phyloP scores from a whole-genome alignment of 1,284 basidiomycete genomes.

The Anthracocystis walkeri region DNA sequence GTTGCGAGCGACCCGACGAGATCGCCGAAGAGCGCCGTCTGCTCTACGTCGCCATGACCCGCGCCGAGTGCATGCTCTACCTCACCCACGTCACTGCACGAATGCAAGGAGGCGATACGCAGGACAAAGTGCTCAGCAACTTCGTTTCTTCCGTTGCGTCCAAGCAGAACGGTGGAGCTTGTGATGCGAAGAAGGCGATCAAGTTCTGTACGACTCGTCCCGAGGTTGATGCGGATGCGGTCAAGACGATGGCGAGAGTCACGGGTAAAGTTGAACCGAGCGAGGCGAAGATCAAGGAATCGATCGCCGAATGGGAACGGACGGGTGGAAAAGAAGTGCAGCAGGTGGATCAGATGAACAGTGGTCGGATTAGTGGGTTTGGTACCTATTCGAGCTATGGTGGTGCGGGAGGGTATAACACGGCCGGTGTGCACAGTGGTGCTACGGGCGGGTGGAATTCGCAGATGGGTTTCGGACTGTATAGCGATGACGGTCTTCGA shows the following conservation, averaged over 20 bases:
- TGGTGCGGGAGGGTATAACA: slow-evolving; percentile 28
- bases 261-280: slow-evolving; percentile 23
- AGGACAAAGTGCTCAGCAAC: slow-evolving; percentile 40
- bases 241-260: slow-evolving; percentile 28
- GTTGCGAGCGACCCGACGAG: slow-evolving; percentile 76
- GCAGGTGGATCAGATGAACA: slow-evolving; percentile 39
- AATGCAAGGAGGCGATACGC: slow-evolving; percentile 47
- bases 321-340: slow-evolving; percentile 26
- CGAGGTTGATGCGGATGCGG: slow-evolving; percentile 15
- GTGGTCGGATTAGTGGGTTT: slow-evolving; percentile 37
- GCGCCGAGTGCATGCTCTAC: slow-evolving; percentile 83
- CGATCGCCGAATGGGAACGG: slow-evolving; percentile 26
- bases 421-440: slow-evolving; percentile 36
- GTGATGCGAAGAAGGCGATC: slow-evolving; percentile 31
- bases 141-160: slow-evolving; percentile 42
- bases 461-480: slow-evolving; percentile 37
- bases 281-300: slow-evolving; percentile 11
- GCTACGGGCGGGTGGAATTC: slow-evolving; percentile 48
- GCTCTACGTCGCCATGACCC: slow-evolving; percentile 90
- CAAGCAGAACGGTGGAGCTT: slow-evolving; percentile 23
- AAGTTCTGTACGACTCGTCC: slow-evolving; percentile 36
- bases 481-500: slow-evolving; percentile 20
- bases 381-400: slow-evolving; percentile 42
- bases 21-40: slow-evolving; percentile 84
- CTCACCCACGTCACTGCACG: slow-evolving; percentile 71